phyloP scores from a whole-genome alignment of 176 grass and related monocot species.

The Metroxylon sagu region DNA sequence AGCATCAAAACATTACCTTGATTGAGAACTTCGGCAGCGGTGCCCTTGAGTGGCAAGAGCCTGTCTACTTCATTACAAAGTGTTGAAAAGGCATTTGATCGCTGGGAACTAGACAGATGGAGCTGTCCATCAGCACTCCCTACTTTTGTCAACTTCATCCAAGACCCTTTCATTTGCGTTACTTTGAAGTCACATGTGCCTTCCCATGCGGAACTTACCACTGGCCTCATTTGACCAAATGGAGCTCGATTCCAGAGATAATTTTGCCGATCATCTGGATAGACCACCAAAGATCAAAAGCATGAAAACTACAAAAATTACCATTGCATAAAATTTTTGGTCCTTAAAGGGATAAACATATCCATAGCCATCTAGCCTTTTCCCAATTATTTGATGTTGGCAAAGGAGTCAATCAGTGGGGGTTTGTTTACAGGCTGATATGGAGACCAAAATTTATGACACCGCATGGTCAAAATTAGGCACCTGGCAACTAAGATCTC shows the following conservation, averaged over 20 bases:
- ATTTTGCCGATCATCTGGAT: conserved; percentile 4
- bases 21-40: conserved; percentile 5
- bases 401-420: no score
- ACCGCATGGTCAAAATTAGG: no score
- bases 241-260: conserved; percentile 3
- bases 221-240: conserved; percentile 3
- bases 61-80: conserved; percentile 19
- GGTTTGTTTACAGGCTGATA: no score
- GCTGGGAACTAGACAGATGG: conserved; percentile 6
- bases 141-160: conserved; percentile 41
- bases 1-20: conserved; percentile 11
- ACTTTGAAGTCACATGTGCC: conserved; percentile 8
- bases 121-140: conserved; percentile 36
- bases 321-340: conserved; percentile 1
- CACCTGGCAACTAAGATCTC: no score
- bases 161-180: conserved; percentile 2
- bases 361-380: no score
- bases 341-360: no score
- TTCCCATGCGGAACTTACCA: background rate
- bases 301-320: conserved; percentile 4
- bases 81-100: conserved; percentile 10
- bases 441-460: no score
- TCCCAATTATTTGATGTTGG: no score
- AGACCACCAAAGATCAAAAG: conserved; percentile 1
- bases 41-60: conserved; percentile 13